phyloP scores from a whole-genome alignment of 768 basidiomycete genomes.

The Daedaleopsis nitida region DNA sequence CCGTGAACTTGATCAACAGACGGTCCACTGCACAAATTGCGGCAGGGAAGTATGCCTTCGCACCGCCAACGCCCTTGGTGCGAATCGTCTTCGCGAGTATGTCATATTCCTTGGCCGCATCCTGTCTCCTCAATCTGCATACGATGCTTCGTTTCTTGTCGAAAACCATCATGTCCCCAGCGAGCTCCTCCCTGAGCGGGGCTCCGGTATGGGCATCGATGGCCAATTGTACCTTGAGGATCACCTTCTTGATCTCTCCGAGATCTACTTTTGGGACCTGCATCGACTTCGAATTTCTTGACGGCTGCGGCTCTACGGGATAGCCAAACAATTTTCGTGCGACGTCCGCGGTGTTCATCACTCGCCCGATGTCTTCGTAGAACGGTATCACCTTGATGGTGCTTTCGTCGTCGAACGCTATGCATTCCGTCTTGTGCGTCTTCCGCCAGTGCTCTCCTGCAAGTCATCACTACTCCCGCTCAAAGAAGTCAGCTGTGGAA shows the following conservation, averaged over 20 bases:
- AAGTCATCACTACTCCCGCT: not conserved
- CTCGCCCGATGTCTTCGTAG: conserved; percentile 31
- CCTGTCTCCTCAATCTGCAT: conserved; percentile 40
- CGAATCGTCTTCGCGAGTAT: conserved; percentile 40
- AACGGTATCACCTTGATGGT: conserved; percentile 50
- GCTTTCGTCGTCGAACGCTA: conserved; percentile 43
- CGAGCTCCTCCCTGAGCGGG: conserved; percentile 14
- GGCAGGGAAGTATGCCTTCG: conserved; percentile 58
- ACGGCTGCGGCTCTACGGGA: conserved; percentile 22
- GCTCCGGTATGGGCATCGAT: conserved; percentile 13
- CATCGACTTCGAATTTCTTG: conserved; percentile 22
- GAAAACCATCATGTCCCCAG: conserved; percentile 44
- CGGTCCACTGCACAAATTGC: conserved; percentile 49
- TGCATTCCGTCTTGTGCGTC: conserved; percentile 48
- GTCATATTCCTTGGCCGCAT: conserved; percentile 42
- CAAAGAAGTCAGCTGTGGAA: no score
- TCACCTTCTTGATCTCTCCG: conserved; percentile 39
- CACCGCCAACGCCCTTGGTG: conserved; percentile 42
- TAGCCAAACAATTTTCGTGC: conserved; percentile 34
- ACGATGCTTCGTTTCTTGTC: conserved; percentile 56
- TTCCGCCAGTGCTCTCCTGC: conserved; percentile 48
- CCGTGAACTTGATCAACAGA: conserved; percentile 51
- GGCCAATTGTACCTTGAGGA: conserved; percentile 59
- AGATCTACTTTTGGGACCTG: conserved; percentile 23
- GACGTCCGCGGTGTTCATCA: conserved; percentile 33